Evolutionary conservation across 2,329 filamentous ascomycete genomes (phyloP).

Genomic region (Colletotrichum cereale): DNA sequence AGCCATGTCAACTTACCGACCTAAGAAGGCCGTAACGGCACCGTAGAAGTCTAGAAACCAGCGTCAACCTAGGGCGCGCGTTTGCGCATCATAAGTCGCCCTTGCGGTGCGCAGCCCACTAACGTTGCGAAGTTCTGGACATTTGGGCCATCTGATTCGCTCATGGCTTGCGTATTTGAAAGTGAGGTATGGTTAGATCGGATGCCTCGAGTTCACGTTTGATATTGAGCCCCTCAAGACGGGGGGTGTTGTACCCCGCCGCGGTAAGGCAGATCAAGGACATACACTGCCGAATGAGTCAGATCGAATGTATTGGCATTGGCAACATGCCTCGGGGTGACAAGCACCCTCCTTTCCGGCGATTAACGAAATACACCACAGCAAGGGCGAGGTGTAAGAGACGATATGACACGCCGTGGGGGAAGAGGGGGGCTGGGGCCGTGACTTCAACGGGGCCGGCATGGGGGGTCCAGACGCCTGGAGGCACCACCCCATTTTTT

Average conservation of each 20-base stretch:
- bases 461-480: constrained; percentile 9
- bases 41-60: neutral
- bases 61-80: neutral
- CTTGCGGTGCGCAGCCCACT: neutral
- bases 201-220: constrained; percentile 7
- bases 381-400: neutral
- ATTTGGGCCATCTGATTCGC: constrained; percentile 5
- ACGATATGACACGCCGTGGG: constrained; percentile 1
- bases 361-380: neutral
- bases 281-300: constrained; percentile 7
- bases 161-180: neutral
- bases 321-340: neutral
- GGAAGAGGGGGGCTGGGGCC: neutral
- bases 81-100: neutral
- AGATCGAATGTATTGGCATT: neutral
- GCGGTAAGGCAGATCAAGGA: constrained; percentile 14
- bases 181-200: neutral
- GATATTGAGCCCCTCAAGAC: constrained; percentile 6
- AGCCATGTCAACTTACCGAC: neutral
- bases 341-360: neutral
- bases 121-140: neutral
- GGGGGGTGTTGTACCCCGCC: neutral
- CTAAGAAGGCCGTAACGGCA: neutral
- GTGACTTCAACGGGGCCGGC: neutral
- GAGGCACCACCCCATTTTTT: constrained; percentile 10